Evolutionary conservation across 441 rosid species (phyloP), one percentile per base, ranked within the genome.

Genomic region (Bruguiera hainesii): DNA sequence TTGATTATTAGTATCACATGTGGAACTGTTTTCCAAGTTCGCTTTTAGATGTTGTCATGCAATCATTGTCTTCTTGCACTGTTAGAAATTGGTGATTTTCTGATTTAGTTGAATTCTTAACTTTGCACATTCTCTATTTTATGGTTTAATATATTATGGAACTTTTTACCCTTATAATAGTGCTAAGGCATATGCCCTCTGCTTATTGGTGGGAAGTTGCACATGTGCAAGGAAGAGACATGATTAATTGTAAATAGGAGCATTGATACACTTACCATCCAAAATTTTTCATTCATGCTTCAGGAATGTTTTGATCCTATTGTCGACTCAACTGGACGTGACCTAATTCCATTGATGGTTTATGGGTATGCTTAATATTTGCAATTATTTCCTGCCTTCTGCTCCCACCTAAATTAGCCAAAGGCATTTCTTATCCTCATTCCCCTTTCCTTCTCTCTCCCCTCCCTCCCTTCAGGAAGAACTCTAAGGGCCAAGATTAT

Each of bases 301-400:
- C 89, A 95, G 99, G 97, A 92, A 80, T 84, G 98, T 78, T 95
- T 92, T 73, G 96, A 92, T 79, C 99, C 99, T 62, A 95, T 95
- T 68, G 82, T 87, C 70, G 80, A 76, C 66, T 67, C 80, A 66
- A 82, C 82, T 65, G 96, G 97, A 55, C 90, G 88, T 61, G 89
- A 95, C 73, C 93, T 96, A 76, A 90, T 96, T 79, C 97, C 97
- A 73, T 75, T 82, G 60, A 93, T 96, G 99, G 92, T 96, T 74
- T 85, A 89, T 66, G 98, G 99, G 99, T 96, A 80, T 78, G 89
- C 60, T 29, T 35, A 53, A 53, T 53, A 26, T 10, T 53, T 53
- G 58, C 58, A 53, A 53, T 53, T 2, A 4, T 53, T 23, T 10
- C 57, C 10, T 31, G 10, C 58, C 23, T 10, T 2, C 29, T 53